A percentile compares a stretch with the other conserved stretches of the same genome.
These are phyloP conservation scores for Colletotrichum abscissum DNA, from an alignment of 2,329 filamentous ascomycete species.

Conservation along the genomic window DNA sequence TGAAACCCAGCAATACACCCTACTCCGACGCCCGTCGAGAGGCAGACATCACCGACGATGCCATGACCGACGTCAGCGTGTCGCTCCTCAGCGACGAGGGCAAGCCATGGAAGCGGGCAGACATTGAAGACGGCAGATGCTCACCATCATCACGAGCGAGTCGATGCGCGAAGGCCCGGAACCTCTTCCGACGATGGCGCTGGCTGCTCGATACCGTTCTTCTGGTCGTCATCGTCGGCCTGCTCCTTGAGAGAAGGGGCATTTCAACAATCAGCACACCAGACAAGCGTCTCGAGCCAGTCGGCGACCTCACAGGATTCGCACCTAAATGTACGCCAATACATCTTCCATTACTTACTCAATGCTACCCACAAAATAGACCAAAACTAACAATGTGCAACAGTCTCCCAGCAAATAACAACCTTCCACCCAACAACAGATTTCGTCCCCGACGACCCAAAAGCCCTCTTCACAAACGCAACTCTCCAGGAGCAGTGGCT, in stretches of 20 bases:
- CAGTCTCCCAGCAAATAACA: constrained; percentile 52
- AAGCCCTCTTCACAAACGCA: constrained; percentile 50
- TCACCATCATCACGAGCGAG: background rate
- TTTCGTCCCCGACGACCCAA: constrained; percentile 51
- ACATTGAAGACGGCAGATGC: constrained; percentile 9
- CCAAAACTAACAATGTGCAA: background rate
- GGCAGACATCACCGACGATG: constrained; percentile 1
- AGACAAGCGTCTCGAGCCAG: constrained; percentile 44
- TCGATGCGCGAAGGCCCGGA: background rate
- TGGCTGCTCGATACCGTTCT: constrained; percentile 49
- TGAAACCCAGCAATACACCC: background rate
- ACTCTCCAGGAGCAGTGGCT: constrained; percentile 49
- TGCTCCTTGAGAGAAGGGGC: constrained; percentile 46
- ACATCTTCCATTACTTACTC: background rate
- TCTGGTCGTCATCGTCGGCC: constrained; percentile 47
- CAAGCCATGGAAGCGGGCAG: constrained; percentile 17
- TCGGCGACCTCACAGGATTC: constrained; percentile 53
- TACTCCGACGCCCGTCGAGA: constrained; percentile 21
- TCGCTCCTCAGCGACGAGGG: constrained; percentile 28
- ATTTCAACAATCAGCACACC: constrained; percentile 11
- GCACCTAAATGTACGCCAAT: constrained; percentile 47
- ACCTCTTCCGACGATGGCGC: constrained; percentile 24
- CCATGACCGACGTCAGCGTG: constrained; percentile 28
- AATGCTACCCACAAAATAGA: no score
- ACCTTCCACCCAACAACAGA: constrained; percentile 49